Conservation (phyloP, 208 protist genomes). For the Leptomonas pyrrhocoris region DNA sequence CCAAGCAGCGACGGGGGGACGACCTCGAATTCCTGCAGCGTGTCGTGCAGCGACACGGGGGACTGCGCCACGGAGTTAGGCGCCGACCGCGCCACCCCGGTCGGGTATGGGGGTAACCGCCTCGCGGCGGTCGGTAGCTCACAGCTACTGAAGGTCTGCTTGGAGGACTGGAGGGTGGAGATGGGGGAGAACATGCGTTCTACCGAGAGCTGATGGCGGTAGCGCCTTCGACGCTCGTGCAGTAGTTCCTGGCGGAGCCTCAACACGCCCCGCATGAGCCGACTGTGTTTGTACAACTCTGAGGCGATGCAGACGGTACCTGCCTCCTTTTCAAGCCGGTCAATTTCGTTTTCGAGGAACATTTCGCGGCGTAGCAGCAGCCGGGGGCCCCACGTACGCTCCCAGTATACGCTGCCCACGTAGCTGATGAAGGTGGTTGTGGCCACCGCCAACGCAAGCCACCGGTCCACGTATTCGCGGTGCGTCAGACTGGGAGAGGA, state of each 20-base stretch:
- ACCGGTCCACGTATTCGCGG: slow-evolving; percentile 22
- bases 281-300: slow-evolving; percentile 45
- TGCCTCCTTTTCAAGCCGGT: slow-evolving; percentile 41
- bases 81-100: neutral
- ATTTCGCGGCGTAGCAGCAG: slow-evolving; percentile 54
- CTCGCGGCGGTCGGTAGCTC: neutral
- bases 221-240: slow-evolving; percentile 32
- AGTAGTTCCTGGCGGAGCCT: slow-evolving; percentile 40
- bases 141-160: neutral
- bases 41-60: neutral
- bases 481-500: slow-evolving; percentile 5
- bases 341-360: slow-evolving; percentile 41
- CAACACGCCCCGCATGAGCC: slow-evolving; percentile 33
- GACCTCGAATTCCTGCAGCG: neutral
- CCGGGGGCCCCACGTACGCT: slow-evolving; percentile 29
- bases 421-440: slow-evolving; percentile 38
- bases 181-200: slow-evolving; percentile 20
- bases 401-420: slow-evolving; percentile 46
- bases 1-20: neutral
- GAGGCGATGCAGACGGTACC: slow-evolving; percentile 32
- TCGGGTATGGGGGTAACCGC: neutral
- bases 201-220: slow-evolving; percentile 14
- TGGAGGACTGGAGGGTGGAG: slow-evolving; percentile 2
- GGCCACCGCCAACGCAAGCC: slow-evolving; percentile 14
- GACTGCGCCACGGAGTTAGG: neutral